Base-by-base conservation (phyloP, 2,329 filamentous ascomycete genomes). In the Pseudopyrenochaeta lycopersici region DNA sequence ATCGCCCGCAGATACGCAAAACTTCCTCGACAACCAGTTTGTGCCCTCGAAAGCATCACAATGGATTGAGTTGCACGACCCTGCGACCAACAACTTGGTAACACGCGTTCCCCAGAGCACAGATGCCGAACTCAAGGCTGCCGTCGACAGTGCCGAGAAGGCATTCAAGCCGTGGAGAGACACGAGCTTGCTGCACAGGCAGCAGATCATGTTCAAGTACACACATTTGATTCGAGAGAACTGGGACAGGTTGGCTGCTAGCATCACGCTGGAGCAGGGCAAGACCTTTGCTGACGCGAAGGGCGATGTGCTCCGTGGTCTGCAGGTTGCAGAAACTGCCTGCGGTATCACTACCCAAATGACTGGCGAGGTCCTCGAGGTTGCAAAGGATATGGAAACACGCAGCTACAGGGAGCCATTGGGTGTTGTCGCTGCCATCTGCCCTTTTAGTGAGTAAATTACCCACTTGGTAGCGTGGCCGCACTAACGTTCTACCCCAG, bases 361-460 rank as follows among this genome's bases (percentile, higher is more conserved):
- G 76, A 91, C 90, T 75, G 91, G 91, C 33, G 90, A 95, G 79
- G 83, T 95, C 39, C 82, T 95, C 30, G 91, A 95, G 80, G 91
- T 95, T 11, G 86, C 90, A 49, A 93, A 91, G 82, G 91, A 95
- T 70, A 95, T 95, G 91, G 91, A 95, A 82, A 95, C 91, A 27
- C 82, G 90, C 71, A 90, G 86, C 54, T 95, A 95, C 76, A 85
- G 87, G 58, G 91, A 95, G 82, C 90, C 91, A 54, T 78, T 95
- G 70, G 91, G 91, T 49, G 88, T 95, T 30, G 88, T 90, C 38
- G 90, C 90, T 52, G 90, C 91, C 53, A 95, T 95, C 65, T 95
- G 91, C 82, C 91, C 91, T 1, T 95, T 95, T 74, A 95, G 88
- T 91, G 75, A 76, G 88, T 78, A 20, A 17, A 38, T 12, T 12